phyloP scores from a whole-genome alignment of 176 grass and related monocot species.

The Rhynchospora tenuis region DNA sequence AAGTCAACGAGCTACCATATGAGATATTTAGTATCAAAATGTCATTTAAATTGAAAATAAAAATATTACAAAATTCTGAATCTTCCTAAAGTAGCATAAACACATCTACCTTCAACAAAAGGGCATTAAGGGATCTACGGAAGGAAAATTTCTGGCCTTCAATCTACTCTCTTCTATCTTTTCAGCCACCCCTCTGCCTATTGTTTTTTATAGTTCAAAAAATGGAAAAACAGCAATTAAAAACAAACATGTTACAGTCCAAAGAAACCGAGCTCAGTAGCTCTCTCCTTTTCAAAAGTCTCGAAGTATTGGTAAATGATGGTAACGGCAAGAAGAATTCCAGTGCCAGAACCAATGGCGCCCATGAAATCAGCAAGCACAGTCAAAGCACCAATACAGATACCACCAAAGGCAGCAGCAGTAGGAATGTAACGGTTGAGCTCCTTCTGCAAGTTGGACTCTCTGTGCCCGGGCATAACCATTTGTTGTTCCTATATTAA shows the following conservation, averaged over 20 bases:
- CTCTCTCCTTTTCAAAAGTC: slow-evolving; percentile 94
- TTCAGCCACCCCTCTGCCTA: background rate
- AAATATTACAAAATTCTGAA: slow-evolving; percentile 19
- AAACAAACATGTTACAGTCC: slow-evolving; percentile 51
- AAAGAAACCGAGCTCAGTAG: slow-evolving; percentile 89
- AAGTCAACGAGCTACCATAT: background rate
- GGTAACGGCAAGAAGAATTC: slow-evolving; percentile 91
- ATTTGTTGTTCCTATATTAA: slow-evolving; percentile 92
- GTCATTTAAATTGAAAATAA: background rate
- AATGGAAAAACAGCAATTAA: background rate
- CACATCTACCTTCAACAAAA: slow-evolving; percentile 10
- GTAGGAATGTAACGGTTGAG: slow-evolving; percentile 94
- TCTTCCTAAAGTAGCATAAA: slow-evolving; percentile 1
- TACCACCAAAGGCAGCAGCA: slow-evolving; percentile 84
- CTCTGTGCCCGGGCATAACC: slow-evolving; percentile 96
- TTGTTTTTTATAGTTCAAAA: slow-evolving; percentile 4
- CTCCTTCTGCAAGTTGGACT: slow-evolving; percentile 92
- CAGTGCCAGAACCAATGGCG: slow-evolving; percentile 89
- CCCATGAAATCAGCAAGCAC: slow-evolving; percentile 98
- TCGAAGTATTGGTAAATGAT: slow-evolving; percentile 98
- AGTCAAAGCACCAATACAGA: slow-evolving; percentile 88
- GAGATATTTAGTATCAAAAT: background rate
- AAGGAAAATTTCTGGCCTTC: background rate
- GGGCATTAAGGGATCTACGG: background rate
- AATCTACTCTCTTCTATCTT: slow-evolving; percentile 6